Evolutionary conservation across 106 monocot genomes (phyloP).

Genomic region (Dioscorea alata): DNA sequence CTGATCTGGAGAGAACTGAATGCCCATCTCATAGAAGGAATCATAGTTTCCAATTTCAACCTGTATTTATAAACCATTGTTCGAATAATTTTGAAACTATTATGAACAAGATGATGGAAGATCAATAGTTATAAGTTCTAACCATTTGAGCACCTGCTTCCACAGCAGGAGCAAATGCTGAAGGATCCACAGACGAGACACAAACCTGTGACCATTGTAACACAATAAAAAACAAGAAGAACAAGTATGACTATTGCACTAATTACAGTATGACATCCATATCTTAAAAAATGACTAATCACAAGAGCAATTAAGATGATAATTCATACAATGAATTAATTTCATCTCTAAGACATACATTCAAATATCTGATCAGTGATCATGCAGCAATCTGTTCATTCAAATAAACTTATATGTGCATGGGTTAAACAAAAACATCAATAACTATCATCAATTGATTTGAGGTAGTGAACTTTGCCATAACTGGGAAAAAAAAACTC

Average conservation of each 20-base stretch:
- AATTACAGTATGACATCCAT: no score
- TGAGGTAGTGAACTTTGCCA: background rate
- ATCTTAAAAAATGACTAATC: background rate
- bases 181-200: conserved; percentile 90
- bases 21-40: conserved; percentile 87
- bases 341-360: background rate
- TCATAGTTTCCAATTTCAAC: conserved; percentile 97
- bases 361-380: background rate
- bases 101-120: background rate
- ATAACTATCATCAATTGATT: background rate
- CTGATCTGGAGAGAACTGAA: conserved; percentile 73
- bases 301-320: background rate
- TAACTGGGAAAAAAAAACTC: no score
- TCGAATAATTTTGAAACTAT: background rate
- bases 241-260: background rate
- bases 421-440: no score
- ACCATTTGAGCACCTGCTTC: conserved; percentile 97
- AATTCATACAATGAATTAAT: background rate
- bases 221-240: background rate
- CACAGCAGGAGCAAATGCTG: conserved; percentile 56
- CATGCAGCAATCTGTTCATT: no score
- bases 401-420: background rate
- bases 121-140: conserved; percentile 6
- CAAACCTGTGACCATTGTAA: conserved; percentile 47
- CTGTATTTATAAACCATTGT: conserved; percentile 26